These are phyloP conservation scores for Quercus phellos DNA, from an alignment of 331 rosid genomes.

Conservation along the genomic window DNA sequence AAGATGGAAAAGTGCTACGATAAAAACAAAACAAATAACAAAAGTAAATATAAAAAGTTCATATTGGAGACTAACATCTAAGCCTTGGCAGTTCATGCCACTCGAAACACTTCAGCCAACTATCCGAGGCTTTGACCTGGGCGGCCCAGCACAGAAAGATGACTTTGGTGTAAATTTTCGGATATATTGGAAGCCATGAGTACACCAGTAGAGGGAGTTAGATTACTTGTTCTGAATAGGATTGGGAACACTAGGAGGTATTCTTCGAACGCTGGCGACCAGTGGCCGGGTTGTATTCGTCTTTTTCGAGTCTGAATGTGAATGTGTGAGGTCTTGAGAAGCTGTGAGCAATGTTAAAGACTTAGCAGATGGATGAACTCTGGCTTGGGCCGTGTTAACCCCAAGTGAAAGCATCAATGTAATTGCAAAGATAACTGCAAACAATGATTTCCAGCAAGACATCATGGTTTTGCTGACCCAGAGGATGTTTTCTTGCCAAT, in stretches of 20 bases:
- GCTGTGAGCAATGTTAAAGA: constrained; percentile 24
- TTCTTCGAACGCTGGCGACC: constrained; percentile 49
- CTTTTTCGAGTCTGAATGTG: constrained; percentile 9
- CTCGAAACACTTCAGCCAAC: constrained; percentile 23
- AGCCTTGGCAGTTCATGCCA: constrained; percentile 23
- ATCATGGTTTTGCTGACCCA: constrained; percentile 52
- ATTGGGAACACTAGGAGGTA: constrained; percentile 75
- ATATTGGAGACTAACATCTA: constrained; percentile 8
- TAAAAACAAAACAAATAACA: constrained; percentile 8
- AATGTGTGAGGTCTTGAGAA: constrained; percentile 19
- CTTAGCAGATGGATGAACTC: constrained; percentile 28
- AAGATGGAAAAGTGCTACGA: neutral
- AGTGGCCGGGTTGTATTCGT: constrained; percentile 19
- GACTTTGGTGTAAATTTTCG: constrained; percentile 10
- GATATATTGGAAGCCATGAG: constrained; percentile 13
- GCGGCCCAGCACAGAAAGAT: constrained; percentile 7
- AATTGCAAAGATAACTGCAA: constrained; percentile 31
- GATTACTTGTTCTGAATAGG: constrained; percentile 85
- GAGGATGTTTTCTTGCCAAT: constrained; percentile 17
- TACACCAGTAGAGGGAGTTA: constrained; percentile 12
- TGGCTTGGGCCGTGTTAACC: constrained; percentile 36
- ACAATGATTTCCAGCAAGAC: constrained; percentile 37
- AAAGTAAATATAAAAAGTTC: neutral
- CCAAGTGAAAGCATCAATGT: constrained; percentile 40
- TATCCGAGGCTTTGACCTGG: constrained; percentile 42